phyloP scores from a whole-genome alignment of 1,284 basidiomycete species.

The Filobasidium uniguttulatum region DNA sequence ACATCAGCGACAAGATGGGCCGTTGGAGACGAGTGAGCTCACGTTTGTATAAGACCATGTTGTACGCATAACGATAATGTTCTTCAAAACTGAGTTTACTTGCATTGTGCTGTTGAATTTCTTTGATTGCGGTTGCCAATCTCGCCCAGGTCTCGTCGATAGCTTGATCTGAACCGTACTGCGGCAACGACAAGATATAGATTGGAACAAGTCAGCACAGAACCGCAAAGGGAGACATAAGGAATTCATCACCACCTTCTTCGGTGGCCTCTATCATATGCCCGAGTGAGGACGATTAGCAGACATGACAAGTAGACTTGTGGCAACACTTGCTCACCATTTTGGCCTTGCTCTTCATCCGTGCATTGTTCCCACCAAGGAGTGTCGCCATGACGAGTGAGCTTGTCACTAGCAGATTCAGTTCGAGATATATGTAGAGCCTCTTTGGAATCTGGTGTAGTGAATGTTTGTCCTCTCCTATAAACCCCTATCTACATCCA shows the following conservation, averaged over 20 bases:
- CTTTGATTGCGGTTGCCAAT: slow-evolving; percentile 56
- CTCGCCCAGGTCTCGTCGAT: slow-evolving; percentile 36
- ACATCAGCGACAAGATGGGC: not conserved
- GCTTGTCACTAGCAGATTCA: too few relatives aligned
- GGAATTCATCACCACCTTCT: slow-evolving; percentile 23
- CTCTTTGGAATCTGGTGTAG: too few relatives aligned
- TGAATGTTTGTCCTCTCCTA: too few relatives aligned
- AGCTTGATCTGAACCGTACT: slow-evolving; percentile 17
- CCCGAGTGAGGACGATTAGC: slow-evolving; percentile 1
- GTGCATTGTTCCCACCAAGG: not conserved
- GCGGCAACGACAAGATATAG: not conserved
- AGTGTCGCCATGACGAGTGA: too few relatives aligned
- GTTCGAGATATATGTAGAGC: too few relatives aligned
- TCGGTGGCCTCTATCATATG: slow-evolving; percentile 26
- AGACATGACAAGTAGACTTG: not conserved
- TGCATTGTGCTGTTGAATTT: slow-evolving; percentile 93
- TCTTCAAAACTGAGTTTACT: slow-evolving; percentile 90
- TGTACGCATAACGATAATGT: slow-evolving; percentile 87
- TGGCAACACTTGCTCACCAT: slow-evolving; percentile 21
- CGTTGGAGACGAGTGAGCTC: slow-evolving; percentile 9
- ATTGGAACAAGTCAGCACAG: not conserved
- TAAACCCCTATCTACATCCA: too few relatives aligned
- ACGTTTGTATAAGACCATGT: slow-evolving; percentile 74
- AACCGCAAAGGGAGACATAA: not conserved
- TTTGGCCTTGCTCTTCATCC: slow-evolving; percentile 24